Evolutionary conservation across 345 rosid species (phyloP), one percentile per base, ranked within the genome.

Genomic region (Sisymbrium irio): DNA sequence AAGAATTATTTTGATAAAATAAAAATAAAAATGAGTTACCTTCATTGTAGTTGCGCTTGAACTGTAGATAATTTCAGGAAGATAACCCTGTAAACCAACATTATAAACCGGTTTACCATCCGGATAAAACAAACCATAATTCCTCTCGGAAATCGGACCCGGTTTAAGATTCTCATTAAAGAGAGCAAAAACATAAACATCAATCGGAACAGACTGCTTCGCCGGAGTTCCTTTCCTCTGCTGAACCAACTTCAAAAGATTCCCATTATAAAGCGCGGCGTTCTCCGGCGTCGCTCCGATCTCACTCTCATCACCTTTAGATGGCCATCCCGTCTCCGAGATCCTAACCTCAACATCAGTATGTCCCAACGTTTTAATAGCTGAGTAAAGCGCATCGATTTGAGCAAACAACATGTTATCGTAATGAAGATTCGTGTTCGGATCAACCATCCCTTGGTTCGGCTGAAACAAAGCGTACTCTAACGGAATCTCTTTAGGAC

Each of bases 251-350:
- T 49, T 42, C 79, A 95, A 36, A 61, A 95, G 39, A 72, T 95
- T 92, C 18, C 88, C 84, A 44, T 95, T 90, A 46, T 95, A 92
- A 13, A 86, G 36, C 25, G 79, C 90, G 0, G 98, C 99, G 72
- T 95, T 95, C 65, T 87, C 87, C 6, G 82, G 78, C 20, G 87
- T 75, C 18, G 99, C 97, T 53, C 98, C 99, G 11, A 72, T 75
- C 81, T 95, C 99, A 55, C 74, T 68, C 7, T 72, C 80, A 25
- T 92, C 97, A 8, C 98, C 99, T 65, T 73, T 85, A 0, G 99
- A 96, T 0, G 99, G 99, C 99, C 99, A 96, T 1, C 99, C 99
- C 8, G 99, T 96, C 79, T 96, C 99, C 0, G 99, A 92, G 27
- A 96, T 68, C 84, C 77, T 67, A 2, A 92, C 93, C 63, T 82